Percentiles rank a stretch among this genome's conserved stretches.
Evolutionary conservation across 2,329 filamentous ascomycete genomes (phyloP).

Genomic region (Akanthomyces uredinophilus): DNA sequence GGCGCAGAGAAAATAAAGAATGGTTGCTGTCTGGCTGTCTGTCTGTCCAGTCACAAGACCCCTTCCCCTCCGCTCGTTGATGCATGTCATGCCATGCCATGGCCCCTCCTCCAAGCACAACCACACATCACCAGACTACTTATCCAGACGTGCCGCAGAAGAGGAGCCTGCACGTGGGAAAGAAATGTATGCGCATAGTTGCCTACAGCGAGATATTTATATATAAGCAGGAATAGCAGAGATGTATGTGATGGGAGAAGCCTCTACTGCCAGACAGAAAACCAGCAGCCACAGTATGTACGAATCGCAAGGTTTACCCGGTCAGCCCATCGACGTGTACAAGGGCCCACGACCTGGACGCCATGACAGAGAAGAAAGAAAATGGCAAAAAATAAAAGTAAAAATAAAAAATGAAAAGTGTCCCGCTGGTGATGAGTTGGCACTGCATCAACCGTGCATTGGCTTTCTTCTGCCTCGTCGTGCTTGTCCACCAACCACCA

Average conservation of each 20-base stretch:
- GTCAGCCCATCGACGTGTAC: conserved; percentile 2
- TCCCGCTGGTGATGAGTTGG: conserved; percentile 3
- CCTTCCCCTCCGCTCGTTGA: background rate
- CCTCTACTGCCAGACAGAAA: no score
- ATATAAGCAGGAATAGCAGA: no score
- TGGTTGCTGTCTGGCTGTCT: no score
- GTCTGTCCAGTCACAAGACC: background rate
- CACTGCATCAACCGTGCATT: conserved; percentile 14
- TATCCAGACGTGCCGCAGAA: background rate
- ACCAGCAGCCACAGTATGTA: no score
- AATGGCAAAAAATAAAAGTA: background rate
- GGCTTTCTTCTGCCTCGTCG: background rate
- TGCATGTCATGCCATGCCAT: background rate
- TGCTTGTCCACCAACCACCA: background rate
- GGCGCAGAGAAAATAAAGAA: background rate
- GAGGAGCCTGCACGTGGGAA: no score
- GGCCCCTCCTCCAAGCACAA: background rate
- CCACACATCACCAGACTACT: background rate
- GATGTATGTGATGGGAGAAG: no score
- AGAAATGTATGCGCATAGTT: no score
- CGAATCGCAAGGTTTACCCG: background rate
- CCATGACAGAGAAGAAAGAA: background rate
- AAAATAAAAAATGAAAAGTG: background rate
- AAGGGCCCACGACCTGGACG: conserved; percentile 1
- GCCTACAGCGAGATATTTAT: no score